Evolutionary conservation across 768 basidiomycete species (phyloP).

Genomic region (Auricularia cornea): DNA sequence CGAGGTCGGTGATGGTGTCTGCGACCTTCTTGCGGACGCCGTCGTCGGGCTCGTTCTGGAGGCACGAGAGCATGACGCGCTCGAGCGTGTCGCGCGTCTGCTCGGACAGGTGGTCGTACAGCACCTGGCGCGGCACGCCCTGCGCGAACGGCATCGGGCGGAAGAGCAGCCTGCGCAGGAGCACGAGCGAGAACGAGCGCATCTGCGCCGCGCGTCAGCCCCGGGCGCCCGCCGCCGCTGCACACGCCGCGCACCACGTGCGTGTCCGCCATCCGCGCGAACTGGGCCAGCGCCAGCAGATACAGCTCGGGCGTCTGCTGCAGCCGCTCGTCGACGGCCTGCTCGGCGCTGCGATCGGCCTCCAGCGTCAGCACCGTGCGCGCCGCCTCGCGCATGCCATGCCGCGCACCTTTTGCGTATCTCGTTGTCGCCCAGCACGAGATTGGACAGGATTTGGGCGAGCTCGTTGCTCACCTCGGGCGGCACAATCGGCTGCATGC

Average conservation of each 20-base stretch:
- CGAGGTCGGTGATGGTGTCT: constrained; percentile 69
- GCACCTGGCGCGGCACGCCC: constrained; percentile 39
- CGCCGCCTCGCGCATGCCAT: not conserved
- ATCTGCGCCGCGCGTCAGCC: constrained; percentile 39
- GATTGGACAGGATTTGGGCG: constrained; percentile 77
- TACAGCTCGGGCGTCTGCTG: constrained; percentile 73
- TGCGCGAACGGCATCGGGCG: constrained; percentile 36
- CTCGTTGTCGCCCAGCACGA: constrained; percentile 76
- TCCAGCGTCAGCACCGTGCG: not conserved
- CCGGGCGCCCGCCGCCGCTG: too few species aligned
- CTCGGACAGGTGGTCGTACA: constrained; percentile 70
- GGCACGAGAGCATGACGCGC: constrained; percentile 59
- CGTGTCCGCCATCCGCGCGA: constrained; percentile 66
- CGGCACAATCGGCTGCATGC: constrained; percentile 12
- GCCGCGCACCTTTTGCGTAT: constrained; percentile 58
- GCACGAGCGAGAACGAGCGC: constrained; percentile 77
- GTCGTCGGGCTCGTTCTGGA: constrained; percentile 49
- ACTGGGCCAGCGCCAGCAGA: constrained; percentile 69
- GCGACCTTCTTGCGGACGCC: constrained; percentile 63
- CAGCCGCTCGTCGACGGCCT: constrained; percentile 72
- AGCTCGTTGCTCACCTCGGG: constrained; percentile 67
- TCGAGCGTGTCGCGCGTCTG: constrained; percentile 61
- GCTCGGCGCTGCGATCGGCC: constrained; percentile 49
- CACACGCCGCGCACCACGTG: constrained; percentile 51
- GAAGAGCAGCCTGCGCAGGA: constrained; percentile 72